Evolutionary conservation across 805 yeast species (phyloP).

Genomic region (Brettanomyces sp.): DNA sequence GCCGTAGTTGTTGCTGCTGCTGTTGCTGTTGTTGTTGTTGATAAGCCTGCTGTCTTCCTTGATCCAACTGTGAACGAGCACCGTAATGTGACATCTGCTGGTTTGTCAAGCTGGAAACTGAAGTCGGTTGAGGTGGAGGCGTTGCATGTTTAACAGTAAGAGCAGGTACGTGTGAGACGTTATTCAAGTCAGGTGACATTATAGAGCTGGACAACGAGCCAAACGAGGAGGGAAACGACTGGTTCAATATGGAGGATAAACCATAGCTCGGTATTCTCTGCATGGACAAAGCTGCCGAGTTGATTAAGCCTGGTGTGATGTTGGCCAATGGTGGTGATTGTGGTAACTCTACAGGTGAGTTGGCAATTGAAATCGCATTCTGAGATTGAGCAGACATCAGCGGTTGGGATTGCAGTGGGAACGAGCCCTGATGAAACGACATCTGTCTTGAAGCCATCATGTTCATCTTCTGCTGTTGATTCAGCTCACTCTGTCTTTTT

Average conservation of each 20-base stretch:
- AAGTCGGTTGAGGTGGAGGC: not conserved
- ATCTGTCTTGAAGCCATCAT: not conserved
- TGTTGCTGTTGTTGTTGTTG: constrained; percentile 4
- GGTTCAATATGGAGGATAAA: constrained; percentile 1
- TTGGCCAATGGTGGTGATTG: not conserved
- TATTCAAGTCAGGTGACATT: not conserved
- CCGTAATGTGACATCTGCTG: no score
- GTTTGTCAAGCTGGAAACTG: not conserved
- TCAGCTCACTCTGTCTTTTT: no score
- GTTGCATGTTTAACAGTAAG: not conserved
- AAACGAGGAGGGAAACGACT: not conserved
- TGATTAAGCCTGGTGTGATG: not conserved
- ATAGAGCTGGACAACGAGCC: not conserved
- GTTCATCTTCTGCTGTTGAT: not conserved
- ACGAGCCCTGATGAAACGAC: not conserved
- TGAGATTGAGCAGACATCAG: not conserved
- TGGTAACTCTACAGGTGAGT: not conserved
- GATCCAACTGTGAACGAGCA: no score
- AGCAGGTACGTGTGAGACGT: not conserved
- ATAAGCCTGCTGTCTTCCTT: no score
- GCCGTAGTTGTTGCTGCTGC: constrained; percentile 11
- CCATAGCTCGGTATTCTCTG: constrained; percentile 2
- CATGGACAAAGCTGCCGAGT: not conserved
- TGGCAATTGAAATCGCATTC: not conserved
- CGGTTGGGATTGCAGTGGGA: not conserved